Evolutionary conservation across 306 rosid genomes (phyloP).

Genomic region (Albizia julibrissin): DNA sequence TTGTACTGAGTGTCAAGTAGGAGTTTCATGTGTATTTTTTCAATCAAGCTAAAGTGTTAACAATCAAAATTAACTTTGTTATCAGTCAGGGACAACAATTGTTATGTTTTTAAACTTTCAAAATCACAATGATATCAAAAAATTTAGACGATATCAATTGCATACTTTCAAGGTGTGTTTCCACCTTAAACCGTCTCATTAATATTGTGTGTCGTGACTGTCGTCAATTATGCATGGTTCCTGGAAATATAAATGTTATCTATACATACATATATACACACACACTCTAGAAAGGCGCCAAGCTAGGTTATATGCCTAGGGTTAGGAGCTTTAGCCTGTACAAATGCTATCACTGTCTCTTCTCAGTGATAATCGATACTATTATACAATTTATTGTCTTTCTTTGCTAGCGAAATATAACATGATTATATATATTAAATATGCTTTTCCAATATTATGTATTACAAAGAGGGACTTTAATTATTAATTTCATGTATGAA

Average conservation of each 20-base stretch:
- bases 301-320: not conserved
- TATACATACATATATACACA: no score
- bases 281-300: not conserved
- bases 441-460: not conserved
- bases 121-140: no score
- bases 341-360: not conserved
- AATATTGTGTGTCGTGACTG: not conserved
- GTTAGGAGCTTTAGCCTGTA: not conserved
- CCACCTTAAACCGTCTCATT: not conserved
- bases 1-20: no score
- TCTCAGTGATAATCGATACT: not conserved
- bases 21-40: no score
- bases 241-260: not conserved
- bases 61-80: no score
- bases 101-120: no score
- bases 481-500: not conserved
- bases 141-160: no score
- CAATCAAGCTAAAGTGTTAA: no score
- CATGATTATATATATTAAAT: not conserved
- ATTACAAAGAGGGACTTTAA: not conserved
- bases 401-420: not conserved
- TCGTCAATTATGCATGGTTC: not conserved
- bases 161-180: no score
- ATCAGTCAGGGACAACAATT: no score
- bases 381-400: not conserved